Evolutionary conservation across 2,329 filamentous ascomycete species (phyloP).

Genomic region (Coniochaeta sp.): DNA sequence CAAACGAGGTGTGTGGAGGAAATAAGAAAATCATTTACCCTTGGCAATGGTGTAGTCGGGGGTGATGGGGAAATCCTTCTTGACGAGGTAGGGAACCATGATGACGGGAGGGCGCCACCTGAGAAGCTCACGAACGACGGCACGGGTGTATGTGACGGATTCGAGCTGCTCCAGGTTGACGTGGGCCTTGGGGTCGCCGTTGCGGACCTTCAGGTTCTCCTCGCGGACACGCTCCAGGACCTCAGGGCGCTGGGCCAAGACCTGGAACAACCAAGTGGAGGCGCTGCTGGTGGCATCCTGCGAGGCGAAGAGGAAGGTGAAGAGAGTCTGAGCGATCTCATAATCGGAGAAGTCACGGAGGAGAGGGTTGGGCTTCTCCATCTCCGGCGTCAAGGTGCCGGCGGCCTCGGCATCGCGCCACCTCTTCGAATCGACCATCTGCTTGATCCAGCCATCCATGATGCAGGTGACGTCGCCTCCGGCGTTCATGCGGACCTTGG

Average conservation of each 20-base stretch:
- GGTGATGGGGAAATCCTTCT: slow-evolving; percentile 91
- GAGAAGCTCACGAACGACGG: slow-evolving; percentile 83
- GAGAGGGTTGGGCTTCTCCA: slow-evolving; percentile 75
- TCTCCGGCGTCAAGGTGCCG: slow-evolving; percentile 58
- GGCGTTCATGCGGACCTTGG: slow-evolving; percentile 83
- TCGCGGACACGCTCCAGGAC: slow-evolving; percentile 83
- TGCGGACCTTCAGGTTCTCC: slow-evolving; percentile 74
- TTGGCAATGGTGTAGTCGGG: slow-evolving; percentile 87
- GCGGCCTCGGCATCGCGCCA: slow-evolving; percentile 74
- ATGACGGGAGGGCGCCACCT: slow-evolving; percentile 93
- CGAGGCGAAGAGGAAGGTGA: slow-evolving; percentile 95
- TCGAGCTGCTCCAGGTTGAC: slow-evolving; percentile 83
- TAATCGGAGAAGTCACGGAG: slow-evolving; percentile 84
- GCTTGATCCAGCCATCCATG: slow-evolving; percentile 89
- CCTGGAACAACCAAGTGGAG: slow-evolving; percentile 91
- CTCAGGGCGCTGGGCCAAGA: slow-evolving; percentile 89
- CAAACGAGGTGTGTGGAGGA: neutral
- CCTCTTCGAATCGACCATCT: slow-evolving; percentile 76
- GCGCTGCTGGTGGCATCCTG: slow-evolving; percentile 96
- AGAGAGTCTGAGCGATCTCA: slow-evolving; percentile 88
- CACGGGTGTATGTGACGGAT: slow-evolving; percentile 81
- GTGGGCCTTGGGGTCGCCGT: slow-evolving; percentile 63
- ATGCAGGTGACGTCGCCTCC: slow-evolving; percentile 86
- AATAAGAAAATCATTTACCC: slow-evolving; percentile 37
- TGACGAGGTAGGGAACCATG: slow-evolving; percentile 92